These are phyloP conservation scores for Aspergillus caelatus DNA, from an alignment of 2,329 filamentous ascomycete species.

Conservation along the genomic window DNA sequence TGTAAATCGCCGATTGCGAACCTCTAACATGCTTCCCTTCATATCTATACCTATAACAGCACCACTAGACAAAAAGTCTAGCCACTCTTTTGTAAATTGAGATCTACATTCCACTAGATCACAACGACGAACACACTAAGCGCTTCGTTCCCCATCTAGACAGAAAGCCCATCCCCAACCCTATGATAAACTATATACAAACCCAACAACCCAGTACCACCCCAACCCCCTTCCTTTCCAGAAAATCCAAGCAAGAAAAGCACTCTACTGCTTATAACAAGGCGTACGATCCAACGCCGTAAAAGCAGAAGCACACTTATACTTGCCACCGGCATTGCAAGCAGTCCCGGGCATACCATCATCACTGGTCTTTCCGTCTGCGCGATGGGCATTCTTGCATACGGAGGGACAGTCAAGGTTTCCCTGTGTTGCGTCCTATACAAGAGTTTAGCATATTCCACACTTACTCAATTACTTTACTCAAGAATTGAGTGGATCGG, in stretches of 20 bases:
- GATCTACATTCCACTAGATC: too few relatives aligned
- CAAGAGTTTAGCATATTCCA: background rate
- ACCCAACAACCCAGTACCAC: background rate
- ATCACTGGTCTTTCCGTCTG: slow-evolving; percentile 5
- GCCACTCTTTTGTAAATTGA: too few relatives aligned
- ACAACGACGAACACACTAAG: too few relatives aligned
- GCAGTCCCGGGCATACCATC: slow-evolving; percentile 10
- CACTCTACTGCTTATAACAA: slow-evolving; percentile 6
- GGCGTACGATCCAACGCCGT: slow-evolving; percentile 6
- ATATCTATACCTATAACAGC: background rate
- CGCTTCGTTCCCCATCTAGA: too few relatives aligned
- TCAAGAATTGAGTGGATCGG: background rate
- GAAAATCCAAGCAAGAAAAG: background rate
- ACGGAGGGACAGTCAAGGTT: slow-evolving; percentile 8
- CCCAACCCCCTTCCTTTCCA: background rate
- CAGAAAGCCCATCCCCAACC: too few relatives aligned
- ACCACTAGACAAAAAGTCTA: background rate
- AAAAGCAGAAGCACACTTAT: slow-evolving; percentile 7
- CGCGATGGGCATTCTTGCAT: slow-evolving; percentile 9
- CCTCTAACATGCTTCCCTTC: background rate
- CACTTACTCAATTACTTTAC: background rate
- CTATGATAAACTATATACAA: background rate
- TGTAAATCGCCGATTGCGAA: background rate
- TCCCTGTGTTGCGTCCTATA: slow-evolving; percentile 4
- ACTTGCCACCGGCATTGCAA: slow-evolving; percentile 9